Evolutionary conservation across 108 stramenopile species (phyloP).

Genomic region (Chaetoceros muelleri): DNA sequence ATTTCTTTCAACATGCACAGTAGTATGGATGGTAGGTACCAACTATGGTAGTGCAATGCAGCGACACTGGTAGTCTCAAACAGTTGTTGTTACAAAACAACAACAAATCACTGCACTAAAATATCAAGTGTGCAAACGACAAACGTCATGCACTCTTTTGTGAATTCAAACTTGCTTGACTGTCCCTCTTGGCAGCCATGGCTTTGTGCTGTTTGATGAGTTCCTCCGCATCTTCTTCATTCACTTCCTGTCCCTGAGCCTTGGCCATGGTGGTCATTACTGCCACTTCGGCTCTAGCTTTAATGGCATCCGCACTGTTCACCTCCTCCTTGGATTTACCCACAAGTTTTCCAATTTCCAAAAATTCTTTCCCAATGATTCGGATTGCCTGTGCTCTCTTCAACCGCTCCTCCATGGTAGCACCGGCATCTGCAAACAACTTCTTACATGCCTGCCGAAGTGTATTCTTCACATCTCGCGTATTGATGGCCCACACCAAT

Average conservation of each 20-base stretch:
- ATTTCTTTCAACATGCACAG: no score
- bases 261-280: slow-evolving; percentile 85
- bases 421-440: slow-evolving; percentile 63
- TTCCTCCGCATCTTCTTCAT: slow-evolving; percentile 68
- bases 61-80: no score
- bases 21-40: no score
- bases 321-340: slow-evolving; percentile 19
- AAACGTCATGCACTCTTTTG: no score
- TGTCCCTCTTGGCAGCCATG: neutral
- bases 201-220: slow-evolving; percentile 42
- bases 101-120: no score
- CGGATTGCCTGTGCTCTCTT: slow-evolving; percentile 62
- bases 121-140: no score
- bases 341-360: slow-evolving; percentile 45
- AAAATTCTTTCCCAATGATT: slow-evolving; percentile 64
- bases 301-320: slow-evolving; percentile 54
- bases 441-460: slow-evolving; percentile 63
- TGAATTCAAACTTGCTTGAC: no score
- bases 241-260: slow-evolving; percentile 84
- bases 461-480: slow-evolving; percentile 67
- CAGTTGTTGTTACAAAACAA: no score
- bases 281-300: slow-evolving; percentile 74
- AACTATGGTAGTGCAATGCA: no score
- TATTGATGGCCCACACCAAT: slow-evolving; percentile 72
- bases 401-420: slow-evolving; percentile 37